Evolutionary conservation across 2,329 filamentous ascomycete species (phyloP).

Genomic region (Ophiocordyceps camponoti-leonardi): DNA sequence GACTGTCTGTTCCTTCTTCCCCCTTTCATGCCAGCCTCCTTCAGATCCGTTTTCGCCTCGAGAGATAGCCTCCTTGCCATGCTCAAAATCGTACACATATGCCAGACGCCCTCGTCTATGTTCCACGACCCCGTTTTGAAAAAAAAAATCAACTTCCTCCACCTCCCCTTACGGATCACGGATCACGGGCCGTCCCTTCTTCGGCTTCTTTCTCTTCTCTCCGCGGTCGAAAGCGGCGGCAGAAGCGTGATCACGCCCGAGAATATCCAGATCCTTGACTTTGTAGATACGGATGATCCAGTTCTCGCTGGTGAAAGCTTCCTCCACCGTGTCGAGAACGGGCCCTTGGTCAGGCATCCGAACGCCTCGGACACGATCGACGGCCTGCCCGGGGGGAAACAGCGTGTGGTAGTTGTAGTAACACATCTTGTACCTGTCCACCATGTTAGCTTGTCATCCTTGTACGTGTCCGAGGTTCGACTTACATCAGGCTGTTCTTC

Average conservation of each 20-base stretch:
- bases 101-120: not conserved
- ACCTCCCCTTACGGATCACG: conserved; percentile 47
- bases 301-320: conserved; percentile 98
- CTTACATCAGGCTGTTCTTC: conserved; percentile 98
- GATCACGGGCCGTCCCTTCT: conserved; percentile 52
- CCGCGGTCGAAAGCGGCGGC: conserved; percentile 57
- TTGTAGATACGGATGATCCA: conserved; percentile 99
- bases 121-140: not conserved
- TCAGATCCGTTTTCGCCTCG: not conserved
- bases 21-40: not conserved
- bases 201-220: conserved; percentile 70
- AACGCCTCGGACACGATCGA: conserved; percentile 73
- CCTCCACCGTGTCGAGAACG: conserved; percentile 74
- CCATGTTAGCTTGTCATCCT: conserved; percentile 8
- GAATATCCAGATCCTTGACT: conserved; percentile 95
- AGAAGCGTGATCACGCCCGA: conserved; percentile 69
- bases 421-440: conserved; percentile 93
- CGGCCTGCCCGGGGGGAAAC: conserved; percentile 80
- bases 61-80: not conserved
- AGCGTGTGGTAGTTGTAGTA: conserved; percentile 94
- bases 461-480: conserved; percentile 5
- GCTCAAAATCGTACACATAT: not conserved
- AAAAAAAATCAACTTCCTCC: not conserved
- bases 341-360: conserved; percentile 73
- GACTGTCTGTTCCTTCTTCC: not conserved